These are phyloP conservation scores for Pleurotus platypus DNA, from an alignment of 768 basidiomycete species.

Conservation along the genomic window DNA sequence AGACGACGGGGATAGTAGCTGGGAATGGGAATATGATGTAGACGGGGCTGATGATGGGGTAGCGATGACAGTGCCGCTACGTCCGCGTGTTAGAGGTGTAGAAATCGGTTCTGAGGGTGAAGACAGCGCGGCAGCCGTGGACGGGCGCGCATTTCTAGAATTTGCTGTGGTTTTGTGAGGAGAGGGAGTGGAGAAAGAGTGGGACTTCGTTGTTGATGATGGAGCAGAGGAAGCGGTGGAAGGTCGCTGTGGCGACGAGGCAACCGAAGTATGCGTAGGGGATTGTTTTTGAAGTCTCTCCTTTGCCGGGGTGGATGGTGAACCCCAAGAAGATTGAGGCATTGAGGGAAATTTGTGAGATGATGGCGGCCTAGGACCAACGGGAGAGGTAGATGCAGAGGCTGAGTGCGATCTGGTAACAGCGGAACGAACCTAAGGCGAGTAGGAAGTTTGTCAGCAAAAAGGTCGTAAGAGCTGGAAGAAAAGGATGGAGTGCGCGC, in stretches of 20 bases:
- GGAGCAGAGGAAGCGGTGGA: not conserved
- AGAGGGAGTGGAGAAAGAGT: not conserved
- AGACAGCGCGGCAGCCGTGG: not conserved
- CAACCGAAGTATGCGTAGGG: not conserved
- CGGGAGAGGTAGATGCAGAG: not conserved
- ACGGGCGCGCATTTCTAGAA: not conserved
- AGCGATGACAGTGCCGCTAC: not conserved
- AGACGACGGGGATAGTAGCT: not conserved
- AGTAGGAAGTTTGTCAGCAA: too few species aligned
- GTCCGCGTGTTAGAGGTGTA: not conserved
- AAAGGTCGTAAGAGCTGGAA: too few species aligned
- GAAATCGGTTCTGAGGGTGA: not conserved
- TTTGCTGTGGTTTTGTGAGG: not conserved
- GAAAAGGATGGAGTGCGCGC: too few species aligned
- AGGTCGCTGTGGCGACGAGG: not conserved
- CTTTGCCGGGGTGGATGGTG: not conserved
- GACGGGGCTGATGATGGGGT: not conserved
- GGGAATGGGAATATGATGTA: not conserved
- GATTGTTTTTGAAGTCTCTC: not conserved
- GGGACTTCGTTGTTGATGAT: not conserved
- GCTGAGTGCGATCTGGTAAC: constrained; percentile 3
- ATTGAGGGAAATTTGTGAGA: constrained; percentile 2
- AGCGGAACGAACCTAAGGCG: not conserved
- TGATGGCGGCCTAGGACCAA: constrained; percentile 1
- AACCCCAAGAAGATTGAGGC: not conserved